phyloP scores from a whole-genome alignment of 129 eudicot species.

The Oenanthe sinensis region DNA sequence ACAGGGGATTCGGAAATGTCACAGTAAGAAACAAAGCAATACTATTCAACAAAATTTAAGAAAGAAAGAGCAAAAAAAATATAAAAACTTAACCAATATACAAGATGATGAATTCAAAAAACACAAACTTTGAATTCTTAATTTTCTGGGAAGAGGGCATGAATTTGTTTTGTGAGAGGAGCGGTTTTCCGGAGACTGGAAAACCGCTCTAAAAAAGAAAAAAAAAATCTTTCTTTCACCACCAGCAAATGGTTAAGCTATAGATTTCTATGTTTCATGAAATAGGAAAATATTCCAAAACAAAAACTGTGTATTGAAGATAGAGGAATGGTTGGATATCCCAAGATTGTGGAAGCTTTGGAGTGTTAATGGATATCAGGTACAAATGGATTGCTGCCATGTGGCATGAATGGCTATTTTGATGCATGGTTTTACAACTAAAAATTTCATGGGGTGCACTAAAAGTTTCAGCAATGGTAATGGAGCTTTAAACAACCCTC shows the following conservation, averaged over 20 bases:
- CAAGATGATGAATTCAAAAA: background rate
- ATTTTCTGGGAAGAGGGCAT: conserved; percentile 10
- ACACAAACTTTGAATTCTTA: conserved; percentile 12
- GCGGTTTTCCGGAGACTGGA: conserved; percentile 15
- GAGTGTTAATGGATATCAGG: background rate
- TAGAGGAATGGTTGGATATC: conserved; percentile 1
- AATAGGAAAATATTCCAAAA: background rate
- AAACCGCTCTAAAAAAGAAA: conserved; percentile 14
- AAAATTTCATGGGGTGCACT: background rate
- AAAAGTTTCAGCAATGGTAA: background rate
- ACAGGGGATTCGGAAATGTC: conserved; percentile 12
- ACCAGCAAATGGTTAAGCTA: background rate
- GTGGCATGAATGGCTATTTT: conserved; percentile 1
- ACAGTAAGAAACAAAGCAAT: background rate
- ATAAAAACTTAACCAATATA: background rate
- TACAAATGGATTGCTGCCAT: background rate
- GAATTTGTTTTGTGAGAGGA: conserved; percentile 2
- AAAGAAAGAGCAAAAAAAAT: conserved; percentile 4
- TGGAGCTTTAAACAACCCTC: background rate
- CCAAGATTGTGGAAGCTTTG: conserved; percentile 1
- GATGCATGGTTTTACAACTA: background rate
- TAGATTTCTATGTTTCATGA: background rate
- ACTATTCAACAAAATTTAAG: background rate
- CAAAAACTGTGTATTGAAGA: background rate
- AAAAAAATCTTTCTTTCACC: background rate